Evolutionary conservation across 495 filamentous ascomycete genomes (phyloP).

Genomic region (Penicillium bialowiezense): DNA sequence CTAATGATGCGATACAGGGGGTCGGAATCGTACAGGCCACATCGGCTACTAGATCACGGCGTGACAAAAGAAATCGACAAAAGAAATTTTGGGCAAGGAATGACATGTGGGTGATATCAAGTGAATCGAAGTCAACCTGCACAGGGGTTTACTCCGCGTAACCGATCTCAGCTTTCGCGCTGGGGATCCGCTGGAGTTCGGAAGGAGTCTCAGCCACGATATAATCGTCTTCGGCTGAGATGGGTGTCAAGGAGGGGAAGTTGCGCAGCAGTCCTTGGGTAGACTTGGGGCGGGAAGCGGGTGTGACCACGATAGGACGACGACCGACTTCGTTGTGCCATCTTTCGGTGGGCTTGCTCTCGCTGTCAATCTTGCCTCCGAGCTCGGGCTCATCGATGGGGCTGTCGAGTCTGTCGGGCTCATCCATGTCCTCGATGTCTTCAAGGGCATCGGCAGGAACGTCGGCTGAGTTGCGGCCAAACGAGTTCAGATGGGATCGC

Average conservation of each 20-base stretch:
- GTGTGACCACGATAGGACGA: conserved; percentile 49
- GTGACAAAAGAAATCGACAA: conserved; percentile 22
- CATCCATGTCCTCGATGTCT: conserved; percentile 18
- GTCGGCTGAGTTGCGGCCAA: conserved; percentile 21
- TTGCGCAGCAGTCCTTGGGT: conserved; percentile 66
- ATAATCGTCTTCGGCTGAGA: conserved; percentile 42
- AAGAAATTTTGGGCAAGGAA: conserved; percentile 27
- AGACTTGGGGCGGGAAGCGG: conserved; percentile 53
- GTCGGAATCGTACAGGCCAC: conserved; percentile 14
- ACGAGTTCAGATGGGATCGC: conserved; percentile 45
- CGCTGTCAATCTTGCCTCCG: conserved; percentile 20
- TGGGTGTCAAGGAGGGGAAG: conserved; percentile 45
- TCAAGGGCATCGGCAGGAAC: conserved; percentile 27
- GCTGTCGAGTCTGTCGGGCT: conserved; percentile 32
- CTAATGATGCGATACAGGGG: conserved; percentile 7
- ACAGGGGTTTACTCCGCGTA: conserved; percentile 40
- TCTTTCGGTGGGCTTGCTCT: conserved; percentile 32
- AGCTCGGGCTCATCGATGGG: conserved; percentile 32
- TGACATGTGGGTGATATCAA: too few relatives aligned
- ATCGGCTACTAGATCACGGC: background rate
- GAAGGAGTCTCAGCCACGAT: conserved; percentile 36
- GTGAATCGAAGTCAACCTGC: too few relatives aligned
- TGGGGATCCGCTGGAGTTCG: conserved; percentile 59
- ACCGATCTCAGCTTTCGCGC: conserved; percentile 58
- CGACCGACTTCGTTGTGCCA: conserved; percentile 55